Percentiles rank a stretch among this genome's conserved stretches.
Evolutionary conservation across 371 early-diverging fungal species (phyloP).

Genomic region (Lichtheimia ramosa): DNA sequence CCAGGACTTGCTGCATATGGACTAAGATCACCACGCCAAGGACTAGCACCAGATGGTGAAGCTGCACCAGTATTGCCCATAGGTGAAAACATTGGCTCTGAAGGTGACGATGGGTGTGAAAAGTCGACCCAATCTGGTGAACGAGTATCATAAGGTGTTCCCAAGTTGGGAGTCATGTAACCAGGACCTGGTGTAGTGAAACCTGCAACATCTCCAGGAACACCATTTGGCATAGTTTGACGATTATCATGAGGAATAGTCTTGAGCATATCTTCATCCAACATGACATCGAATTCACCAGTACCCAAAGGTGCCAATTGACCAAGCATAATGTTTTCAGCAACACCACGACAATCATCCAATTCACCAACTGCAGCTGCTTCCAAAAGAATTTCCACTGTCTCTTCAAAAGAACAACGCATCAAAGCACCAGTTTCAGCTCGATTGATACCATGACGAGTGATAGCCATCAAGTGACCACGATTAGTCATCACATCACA

Average conservation of each 20-base stretch:
- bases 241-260: constrained; percentile 50
- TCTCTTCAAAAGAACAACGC: constrained; percentile 99
- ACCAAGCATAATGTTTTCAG: constrained; percentile 99
- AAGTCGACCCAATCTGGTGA: constrained; percentile 61
- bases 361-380: constrained; percentile 94
- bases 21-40: constrained; percentile 55
- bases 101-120: constrained; percentile 58
- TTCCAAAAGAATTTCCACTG: constrained; percentile 98
- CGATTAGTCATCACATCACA: constrained; percentile 98
- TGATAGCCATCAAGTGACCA: constrained; percentile 96
- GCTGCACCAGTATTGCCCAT: constrained; percentile 58
- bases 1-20: constrained; percentile 61
- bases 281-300: constrained; percentile 91
- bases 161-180: constrained; percentile 59
- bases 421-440: constrained; percentile 96
- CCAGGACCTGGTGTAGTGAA: constrained; percentile 52
- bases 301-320: constrained; percentile 99
- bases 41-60: constrained; percentile 37
- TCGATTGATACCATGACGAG: constrained; percentile 99
- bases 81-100: constrained; percentile 68
- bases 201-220: constrained; percentile 43
- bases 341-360: constrained; percentile 95
- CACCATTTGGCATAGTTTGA: constrained; percentile 40
- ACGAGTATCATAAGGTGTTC: constrained; percentile 57
- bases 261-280: constrained; percentile 90